A percentile compares a stretch with the other conserved stretches of the same genome.
Conservation (phyloP, 1,139 yeast species). For the Blastobotrys elegans region DNA sequence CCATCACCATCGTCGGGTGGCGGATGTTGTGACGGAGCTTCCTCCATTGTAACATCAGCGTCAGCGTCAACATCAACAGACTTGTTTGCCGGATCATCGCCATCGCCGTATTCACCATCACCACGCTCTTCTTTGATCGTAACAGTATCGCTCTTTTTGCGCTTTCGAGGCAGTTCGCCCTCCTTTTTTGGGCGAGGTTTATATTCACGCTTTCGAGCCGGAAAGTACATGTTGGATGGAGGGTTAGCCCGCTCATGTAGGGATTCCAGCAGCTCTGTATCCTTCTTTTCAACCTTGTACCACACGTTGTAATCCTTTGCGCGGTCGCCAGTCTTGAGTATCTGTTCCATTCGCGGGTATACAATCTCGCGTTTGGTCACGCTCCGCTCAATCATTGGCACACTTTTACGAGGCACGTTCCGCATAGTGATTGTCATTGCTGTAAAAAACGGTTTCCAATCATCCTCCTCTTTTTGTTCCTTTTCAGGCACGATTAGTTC, state of each 20-base stretch:
- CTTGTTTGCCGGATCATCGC: not conserved
- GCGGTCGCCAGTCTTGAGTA: constrained; percentile 57
- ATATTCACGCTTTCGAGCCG: constrained; percentile 29
- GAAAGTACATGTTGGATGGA: constrained; percentile 28
- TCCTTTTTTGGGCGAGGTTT: constrained; percentile 25
- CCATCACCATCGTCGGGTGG: not conserved
- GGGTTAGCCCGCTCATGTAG: constrained; percentile 28
- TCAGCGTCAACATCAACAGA: not conserved
- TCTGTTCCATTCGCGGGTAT: constrained; percentile 54
- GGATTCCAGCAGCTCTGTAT: constrained; percentile 47
- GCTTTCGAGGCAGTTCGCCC: constrained; percentile 14
- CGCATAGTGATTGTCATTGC: constrained; percentile 61
- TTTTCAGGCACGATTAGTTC: not conserved
- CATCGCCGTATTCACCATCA: not conserved
- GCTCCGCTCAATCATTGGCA: constrained; percentile 67
- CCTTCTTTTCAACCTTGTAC: constrained; percentile 80
- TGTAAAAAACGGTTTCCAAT: constrained; percentile 38
- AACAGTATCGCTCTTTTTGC: constrained; percentile 8
- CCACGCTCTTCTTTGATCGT: not conserved
- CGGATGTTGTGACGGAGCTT: not conserved
- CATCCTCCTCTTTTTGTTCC: constrained; percentile 19
- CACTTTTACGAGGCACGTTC: constrained; percentile 59
- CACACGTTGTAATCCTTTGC: constrained; percentile 63
- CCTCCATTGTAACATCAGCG: not conserved
- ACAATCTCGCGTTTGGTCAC: constrained; percentile 55